Percentiles rank a stretch among this genome's conserved stretches.
Evolutionary conservation across 31 red algal genomes (phyloP).

Genomic region (Porphyra umbilicalis): DNA sequence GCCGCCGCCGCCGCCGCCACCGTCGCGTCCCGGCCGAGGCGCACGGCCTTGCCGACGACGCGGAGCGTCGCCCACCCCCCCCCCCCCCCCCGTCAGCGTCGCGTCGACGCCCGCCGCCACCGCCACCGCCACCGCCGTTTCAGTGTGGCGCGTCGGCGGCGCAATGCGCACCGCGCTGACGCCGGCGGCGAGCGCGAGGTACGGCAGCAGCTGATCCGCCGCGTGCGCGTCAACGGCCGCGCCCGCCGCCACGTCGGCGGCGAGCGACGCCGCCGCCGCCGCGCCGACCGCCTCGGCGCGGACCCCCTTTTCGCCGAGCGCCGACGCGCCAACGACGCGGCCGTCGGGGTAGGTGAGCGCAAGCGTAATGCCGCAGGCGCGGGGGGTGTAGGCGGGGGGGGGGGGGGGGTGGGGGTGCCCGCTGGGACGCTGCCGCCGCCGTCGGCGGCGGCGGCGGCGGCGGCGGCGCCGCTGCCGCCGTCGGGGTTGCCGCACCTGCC

Average conservation of each 20-base stretch:
- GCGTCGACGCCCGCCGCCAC: not conserved
- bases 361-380: not conserved
- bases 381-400: no score
- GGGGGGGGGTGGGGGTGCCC: no score
- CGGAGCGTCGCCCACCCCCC: not conserved
- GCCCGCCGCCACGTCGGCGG: slow-evolving; percentile 8
- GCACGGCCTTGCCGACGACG: not conserved
- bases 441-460: not conserved
- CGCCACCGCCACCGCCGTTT: not conserved
- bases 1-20: not conserved
- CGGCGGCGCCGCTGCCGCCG: not conserved
- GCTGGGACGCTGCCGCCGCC: not conserved
- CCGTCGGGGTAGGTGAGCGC: not conserved
- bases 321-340: slow-evolving; percentile 1
- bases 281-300: slow-evolving; percentile 11
- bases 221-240: slow-evolving; percentile 32
- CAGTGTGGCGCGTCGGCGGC: not conserved
- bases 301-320: slow-evolving; percentile 18
- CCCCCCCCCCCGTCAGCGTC: not conserved
- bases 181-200: slow-evolving; percentile 51
- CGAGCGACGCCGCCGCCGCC: slow-evolving; percentile 17
- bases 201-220: slow-evolving; percentile 52
- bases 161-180: not conserved
- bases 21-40: not conserved
- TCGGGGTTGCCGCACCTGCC: not conserved